A percentile compares a stretch with the other conserved stretches of the same genome.
Conservation (phyloP, 1,284 basidiomycete species). For the Moesziomyces sp. region DNA sequence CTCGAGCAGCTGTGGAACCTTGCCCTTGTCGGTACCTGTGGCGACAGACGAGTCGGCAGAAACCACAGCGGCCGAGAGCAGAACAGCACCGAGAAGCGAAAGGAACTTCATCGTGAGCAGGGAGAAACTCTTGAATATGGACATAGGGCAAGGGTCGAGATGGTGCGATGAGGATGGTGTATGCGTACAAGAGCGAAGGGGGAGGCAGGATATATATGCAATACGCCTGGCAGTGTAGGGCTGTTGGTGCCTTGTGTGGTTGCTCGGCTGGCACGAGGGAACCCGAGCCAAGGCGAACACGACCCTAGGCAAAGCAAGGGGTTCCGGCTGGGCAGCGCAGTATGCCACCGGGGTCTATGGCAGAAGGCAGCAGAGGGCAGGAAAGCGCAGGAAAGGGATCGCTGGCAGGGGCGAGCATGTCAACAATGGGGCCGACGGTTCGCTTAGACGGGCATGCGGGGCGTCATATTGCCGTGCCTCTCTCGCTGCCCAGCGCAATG, state of each 20-base stretch:
- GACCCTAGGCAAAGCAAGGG: no score
- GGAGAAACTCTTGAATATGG: neutral
- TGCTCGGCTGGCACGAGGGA: no score
- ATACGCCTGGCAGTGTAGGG: no score
- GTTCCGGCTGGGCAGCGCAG: no score
- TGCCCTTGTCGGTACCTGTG: conserved; percentile 15
- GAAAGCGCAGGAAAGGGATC: neutral
- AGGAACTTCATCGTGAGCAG: conserved; percentile 29
- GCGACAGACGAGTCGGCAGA: conserved; percentile 19
- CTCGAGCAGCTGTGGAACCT: conserved; percentile 24
- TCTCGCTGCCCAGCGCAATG: neutral
- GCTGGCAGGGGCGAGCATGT: neutral
- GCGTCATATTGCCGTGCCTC: neutral
- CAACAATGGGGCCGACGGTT: neutral
- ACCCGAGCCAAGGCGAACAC: no score
- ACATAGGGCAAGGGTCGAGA: neutral
- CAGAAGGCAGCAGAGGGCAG: neutral
- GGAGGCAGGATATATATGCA: no score
- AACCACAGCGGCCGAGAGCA: conserved; percentile 16
- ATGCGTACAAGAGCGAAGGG: no score
- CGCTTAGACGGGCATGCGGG: neutral
- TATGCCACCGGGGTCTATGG: no score
- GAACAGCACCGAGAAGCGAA: conserved; percentile 21
- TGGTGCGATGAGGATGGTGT: no score
- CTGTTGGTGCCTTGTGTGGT: no score